Evolutionary conservation across 129 eudicot genomes (phyloP).

Genomic region (Helichrysum umbraculigerum): DNA sequence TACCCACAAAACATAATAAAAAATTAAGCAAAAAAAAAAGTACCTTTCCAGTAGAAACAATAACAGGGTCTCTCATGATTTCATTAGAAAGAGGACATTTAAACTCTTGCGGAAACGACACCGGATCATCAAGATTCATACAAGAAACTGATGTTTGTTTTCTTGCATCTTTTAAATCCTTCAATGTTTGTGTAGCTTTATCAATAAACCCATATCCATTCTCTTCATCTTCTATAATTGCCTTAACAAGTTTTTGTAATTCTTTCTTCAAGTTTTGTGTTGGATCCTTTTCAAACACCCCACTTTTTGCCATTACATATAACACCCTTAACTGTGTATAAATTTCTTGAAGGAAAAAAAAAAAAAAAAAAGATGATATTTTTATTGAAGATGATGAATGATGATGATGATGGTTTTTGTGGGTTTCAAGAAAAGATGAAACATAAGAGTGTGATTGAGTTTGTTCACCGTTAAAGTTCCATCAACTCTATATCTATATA

Average conservation of each 20-base stretch:
- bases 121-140: slow-evolving; percentile 27
- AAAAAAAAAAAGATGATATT: no score
- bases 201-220: slow-evolving; percentile 49
- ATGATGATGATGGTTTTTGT: slow-evolving; percentile 2
- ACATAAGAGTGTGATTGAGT: background rate
- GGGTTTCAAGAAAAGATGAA: background rate
- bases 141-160: slow-evolving; percentile 21
- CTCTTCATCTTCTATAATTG: slow-evolving; percentile 45
- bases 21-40: background rate
- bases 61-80: slow-evolving; percentile 89
- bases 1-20: background rate
- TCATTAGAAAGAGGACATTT: slow-evolving; percentile 78
- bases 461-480: background rate
- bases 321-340: background rate
- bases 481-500: background rate
- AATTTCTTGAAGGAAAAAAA: background rate
- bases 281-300: slow-evolving; percentile 50
- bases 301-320: slow-evolving; percentile 62
- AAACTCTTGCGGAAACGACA: slow-evolving; percentile 58
- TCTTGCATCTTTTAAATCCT: slow-evolving; percentile 45
- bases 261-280: slow-evolving; percentile 64
- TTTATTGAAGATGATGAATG: background rate
- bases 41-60: slow-evolving; percentile 81
- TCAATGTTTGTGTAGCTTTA: slow-evolving; percentile 55
- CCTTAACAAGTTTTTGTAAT: slow-evolving; percentile 51